These are phyloP conservation scores for Pythium chondricola DNA, from an alignment of 352 stramenopile genomes.

Conservation along the genomic window DNA sequence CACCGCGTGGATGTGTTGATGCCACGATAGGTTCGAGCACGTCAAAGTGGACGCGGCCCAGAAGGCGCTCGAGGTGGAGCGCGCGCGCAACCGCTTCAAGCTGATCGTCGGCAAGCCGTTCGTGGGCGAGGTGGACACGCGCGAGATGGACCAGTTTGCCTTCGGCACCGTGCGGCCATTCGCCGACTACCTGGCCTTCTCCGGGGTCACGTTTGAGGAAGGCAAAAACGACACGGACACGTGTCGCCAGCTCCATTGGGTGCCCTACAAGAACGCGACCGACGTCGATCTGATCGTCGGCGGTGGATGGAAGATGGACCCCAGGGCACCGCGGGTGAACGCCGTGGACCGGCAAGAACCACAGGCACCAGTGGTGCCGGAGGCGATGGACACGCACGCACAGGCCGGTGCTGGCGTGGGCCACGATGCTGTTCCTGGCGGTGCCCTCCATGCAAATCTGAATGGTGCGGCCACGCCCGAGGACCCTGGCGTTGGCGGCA, in stretches of 20 bases:
- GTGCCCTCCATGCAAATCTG: too few relatives aligned
- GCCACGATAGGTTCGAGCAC: slow-evolving; percentile 21
- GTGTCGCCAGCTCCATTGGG: slow-evolving; percentile 39
- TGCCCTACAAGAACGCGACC: slow-evolving; percentile 26
- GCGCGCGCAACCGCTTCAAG: slow-evolving; percentile 28
- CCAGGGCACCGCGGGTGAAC: too few relatives aligned
- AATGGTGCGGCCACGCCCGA: neutral
- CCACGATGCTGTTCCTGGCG: too few relatives aligned
- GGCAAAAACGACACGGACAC: slow-evolving; percentile 23
- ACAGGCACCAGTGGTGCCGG: slow-evolving; percentile 5
- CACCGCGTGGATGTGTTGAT: neutral
- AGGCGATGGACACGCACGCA: slow-evolving; percentile 10
- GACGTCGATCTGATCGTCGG: slow-evolving; percentile 26
- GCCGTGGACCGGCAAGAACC: slow-evolving; percentile 6
- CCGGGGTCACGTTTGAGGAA: slow-evolving; percentile 24
- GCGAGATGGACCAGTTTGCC: slow-evolving; percentile 30
- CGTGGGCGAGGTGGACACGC: slow-evolving; percentile 23
- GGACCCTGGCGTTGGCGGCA: neutral
- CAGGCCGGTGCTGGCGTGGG: slow-evolving; percentile 12
- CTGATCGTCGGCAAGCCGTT: slow-evolving; percentile 28
- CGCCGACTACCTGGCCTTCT: slow-evolving; percentile 29
- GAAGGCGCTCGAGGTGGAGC: slow-evolving; percentile 23
- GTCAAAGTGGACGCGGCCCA: slow-evolving; percentile 24
- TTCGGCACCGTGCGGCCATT: slow-evolving; percentile 28
- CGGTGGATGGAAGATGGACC: slow-evolving; percentile 33